Conservation (phyloP, 495 filamentous ascomycete species). For the Penicillium simplicissimum region DNA sequence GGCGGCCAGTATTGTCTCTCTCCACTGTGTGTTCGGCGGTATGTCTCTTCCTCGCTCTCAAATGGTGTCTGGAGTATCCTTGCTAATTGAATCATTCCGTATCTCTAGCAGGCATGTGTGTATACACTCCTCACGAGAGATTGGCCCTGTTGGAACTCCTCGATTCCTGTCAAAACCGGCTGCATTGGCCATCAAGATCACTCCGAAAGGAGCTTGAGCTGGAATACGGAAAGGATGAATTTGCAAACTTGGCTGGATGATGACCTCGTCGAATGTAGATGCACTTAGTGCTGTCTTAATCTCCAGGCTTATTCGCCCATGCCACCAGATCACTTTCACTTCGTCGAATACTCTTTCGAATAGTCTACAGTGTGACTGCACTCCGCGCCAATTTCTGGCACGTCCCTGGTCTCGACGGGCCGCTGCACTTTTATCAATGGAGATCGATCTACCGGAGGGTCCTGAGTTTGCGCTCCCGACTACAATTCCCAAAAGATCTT, state of each 20-base stretch:
- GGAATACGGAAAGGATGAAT: slow-evolving; percentile 30
- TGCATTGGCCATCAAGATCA: slow-evolving; percentile 28
- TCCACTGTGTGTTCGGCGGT: slow-evolving; percentile 36
- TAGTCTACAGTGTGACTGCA: slow-evolving; percentile 73
- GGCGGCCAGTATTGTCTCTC: slow-evolving; percentile 21
- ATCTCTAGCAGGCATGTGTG: slow-evolving; percentile 29
- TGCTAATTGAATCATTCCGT: background rate
- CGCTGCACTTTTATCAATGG: slow-evolving; percentile 61
- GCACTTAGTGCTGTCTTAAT: too few relatives aligned
- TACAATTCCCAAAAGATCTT: too few relatives aligned
- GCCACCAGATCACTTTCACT: too few relatives aligned
- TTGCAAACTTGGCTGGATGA: slow-evolving; percentile 20
- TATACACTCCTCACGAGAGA: slow-evolving; percentile 29
- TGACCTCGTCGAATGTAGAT: background rate
- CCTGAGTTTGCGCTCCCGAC: too few relatives aligned
- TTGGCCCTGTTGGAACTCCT: slow-evolving; percentile 25
- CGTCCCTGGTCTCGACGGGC: slow-evolving; percentile 62
- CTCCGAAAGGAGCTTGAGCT: slow-evolving; percentile 28
- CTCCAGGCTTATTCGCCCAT: too few relatives aligned
- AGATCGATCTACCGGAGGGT: background rate
- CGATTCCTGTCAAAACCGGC: slow-evolving; percentile 21
- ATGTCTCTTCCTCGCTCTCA: background rate
- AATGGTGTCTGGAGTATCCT: background rate
- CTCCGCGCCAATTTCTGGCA: slow-evolving; percentile 92
- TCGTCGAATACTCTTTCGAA: too few relatives aligned